Evolutionary conservation across 2,329 filamentous ascomycete species (phyloP).

Genomic region (Ustilaginoidea virens): DNA sequence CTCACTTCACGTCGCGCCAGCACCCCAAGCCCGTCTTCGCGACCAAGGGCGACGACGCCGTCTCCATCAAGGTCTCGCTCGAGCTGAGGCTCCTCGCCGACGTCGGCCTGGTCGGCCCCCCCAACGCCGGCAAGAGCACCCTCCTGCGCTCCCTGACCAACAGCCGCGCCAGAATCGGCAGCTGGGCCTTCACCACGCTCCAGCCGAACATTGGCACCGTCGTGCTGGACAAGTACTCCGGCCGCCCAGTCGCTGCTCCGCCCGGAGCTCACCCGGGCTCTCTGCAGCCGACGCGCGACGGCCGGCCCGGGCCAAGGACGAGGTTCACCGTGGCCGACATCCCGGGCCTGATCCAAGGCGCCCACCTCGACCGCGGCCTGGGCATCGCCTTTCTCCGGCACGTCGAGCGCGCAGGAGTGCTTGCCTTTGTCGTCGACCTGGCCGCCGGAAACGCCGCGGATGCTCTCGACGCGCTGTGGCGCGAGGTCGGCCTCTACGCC

Average conservation of each 20-base stretch:
- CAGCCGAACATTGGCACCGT: conserved; percentile 94
- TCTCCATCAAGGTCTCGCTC: conserved; percentile 66
- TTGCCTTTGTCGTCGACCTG: conserved; percentile 89
- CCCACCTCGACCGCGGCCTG: conserved; percentile 80
- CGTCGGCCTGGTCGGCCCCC: conserved; percentile 83
- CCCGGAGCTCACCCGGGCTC: conserved; percentile 37
- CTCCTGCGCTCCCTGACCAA: conserved; percentile 76
- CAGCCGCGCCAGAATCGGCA: conserved; percentile 75
- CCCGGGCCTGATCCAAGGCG: conserved; percentile 80
- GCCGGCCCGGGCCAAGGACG: conserved; percentile 39
- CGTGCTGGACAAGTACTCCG: conserved; percentile 74
- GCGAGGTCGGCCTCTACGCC: conserved; percentile 76
- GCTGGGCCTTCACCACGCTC: conserved; percentile 94
- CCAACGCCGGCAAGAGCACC: conserved; percentile 93
- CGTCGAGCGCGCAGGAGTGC: conserved; percentile 80
- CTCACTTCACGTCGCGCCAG: conserved; percentile 74
- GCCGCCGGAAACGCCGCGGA: conserved; percentile 61
- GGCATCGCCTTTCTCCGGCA: conserved; percentile 87
- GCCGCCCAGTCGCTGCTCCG: conserved; percentile 20
- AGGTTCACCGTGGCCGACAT: conserved; percentile 93
- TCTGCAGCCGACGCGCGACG: conserved; percentile 12
- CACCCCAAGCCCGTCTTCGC: conserved; percentile 70
- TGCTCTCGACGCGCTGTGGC: conserved; percentile 73
- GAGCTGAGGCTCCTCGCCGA: conserved; percentile 93
- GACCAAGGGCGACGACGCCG: conserved; percentile 67